Evolutionary conservation across 768 basidiomycete genomes (phyloP).

Genomic region (Sporobolomyces pararoseus): DNA sequence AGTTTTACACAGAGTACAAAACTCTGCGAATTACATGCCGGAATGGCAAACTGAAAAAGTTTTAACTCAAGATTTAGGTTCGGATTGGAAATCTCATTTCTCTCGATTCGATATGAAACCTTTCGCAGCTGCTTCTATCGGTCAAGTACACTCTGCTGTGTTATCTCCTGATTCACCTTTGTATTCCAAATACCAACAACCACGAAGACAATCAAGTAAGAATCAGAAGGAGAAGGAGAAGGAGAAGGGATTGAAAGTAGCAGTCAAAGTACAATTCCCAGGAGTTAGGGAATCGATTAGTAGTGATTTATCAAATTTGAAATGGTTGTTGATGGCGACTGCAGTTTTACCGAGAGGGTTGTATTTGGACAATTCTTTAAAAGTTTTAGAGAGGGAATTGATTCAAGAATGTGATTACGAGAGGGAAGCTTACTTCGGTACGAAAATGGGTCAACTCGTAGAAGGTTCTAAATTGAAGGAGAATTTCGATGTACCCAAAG

Average conservation of each 20-base stretch:
- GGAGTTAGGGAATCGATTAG: slow-evolving; percentile 80
- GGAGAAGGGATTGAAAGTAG: too few relatives aligned
- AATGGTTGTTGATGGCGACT: slow-evolving; percentile 73
- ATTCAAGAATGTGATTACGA: slow-evolving; percentile 87
- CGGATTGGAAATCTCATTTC: slow-evolving; percentile 70
- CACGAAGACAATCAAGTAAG: background rate
- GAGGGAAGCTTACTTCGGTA: slow-evolving; percentile 71
- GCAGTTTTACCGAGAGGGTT: slow-evolving; percentile 78
- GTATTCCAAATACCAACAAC: slow-evolving; percentile 50
- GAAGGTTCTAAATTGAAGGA: slow-evolving; percentile 56
- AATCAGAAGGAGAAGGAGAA: too few relatives aligned
- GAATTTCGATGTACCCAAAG: slow-evolving; percentile 76
- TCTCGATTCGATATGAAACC: slow-evolving; percentile 74
- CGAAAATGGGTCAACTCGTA: slow-evolving; percentile 55
- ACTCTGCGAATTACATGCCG: slow-evolving; percentile 97
- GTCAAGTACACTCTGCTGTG: slow-evolving; percentile 81
- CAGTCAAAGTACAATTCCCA: slow-evolving; percentile 87
- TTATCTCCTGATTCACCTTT: slow-evolving; percentile 56
- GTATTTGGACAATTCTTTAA: slow-evolving; percentile 81
- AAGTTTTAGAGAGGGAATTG: slow-evolving; percentile 83
- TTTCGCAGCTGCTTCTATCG: slow-evolving; percentile 93
- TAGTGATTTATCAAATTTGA: slow-evolving; percentile 81
- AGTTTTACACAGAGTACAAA: slow-evolving; percentile 85
- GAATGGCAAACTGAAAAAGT: slow-evolving; percentile 97
- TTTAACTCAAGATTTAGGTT: slow-evolving; percentile 67